phyloP scores from a whole-genome alignment of 495 filamentous ascomycete species.

The Aspergillus taichungensis region DNA sequence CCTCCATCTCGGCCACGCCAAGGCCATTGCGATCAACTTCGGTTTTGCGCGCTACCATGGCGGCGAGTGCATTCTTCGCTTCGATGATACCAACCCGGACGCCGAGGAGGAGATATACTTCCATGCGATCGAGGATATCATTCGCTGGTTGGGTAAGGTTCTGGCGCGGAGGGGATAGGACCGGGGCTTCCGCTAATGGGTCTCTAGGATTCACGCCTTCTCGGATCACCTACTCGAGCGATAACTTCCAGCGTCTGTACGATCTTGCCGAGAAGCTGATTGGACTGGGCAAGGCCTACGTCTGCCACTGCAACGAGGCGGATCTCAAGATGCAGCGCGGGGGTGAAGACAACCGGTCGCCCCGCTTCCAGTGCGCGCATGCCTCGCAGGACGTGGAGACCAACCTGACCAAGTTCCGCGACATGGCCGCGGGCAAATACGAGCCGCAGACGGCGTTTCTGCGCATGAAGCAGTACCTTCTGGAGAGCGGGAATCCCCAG shows the following conservation, averaged over 20 bases:
- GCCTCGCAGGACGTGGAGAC: constrained; percentile 64
- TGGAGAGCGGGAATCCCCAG: constrained; percentile 54
- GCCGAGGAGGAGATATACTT: constrained; percentile 76
- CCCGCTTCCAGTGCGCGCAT: constrained; percentile 68
- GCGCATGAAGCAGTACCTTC: constrained; percentile 70
- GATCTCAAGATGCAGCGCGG: constrained; percentile 83
- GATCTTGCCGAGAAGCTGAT: constrained; percentile 84
- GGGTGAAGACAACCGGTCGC: constrained; percentile 52
- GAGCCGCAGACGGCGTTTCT: constrained; percentile 78
- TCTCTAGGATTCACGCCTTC: constrained; percentile 55
- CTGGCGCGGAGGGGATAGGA: too few species aligned
- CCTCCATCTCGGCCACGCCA: constrained; percentile 86
- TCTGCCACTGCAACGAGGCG: constrained; percentile 62
- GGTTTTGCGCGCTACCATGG: constrained; percentile 84
- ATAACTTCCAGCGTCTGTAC: constrained; percentile 83
- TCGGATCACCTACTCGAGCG: constrained; percentile 69
- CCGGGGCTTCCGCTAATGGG: not conserved
- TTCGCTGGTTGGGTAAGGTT: constrained; percentile 57
- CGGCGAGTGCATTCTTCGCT: constrained; percentile 61
- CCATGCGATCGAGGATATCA: constrained; percentile 65
- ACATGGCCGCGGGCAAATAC: constrained; percentile 88
- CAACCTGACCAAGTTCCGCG: constrained; percentile 74
- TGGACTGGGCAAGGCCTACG: constrained; percentile 60
- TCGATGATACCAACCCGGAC: constrained; percentile 81
- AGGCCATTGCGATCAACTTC: constrained; percentile 97